phyloP scores from a whole-genome alignment of 2,329 filamentous ascomycete genomes.

The Epicoccum sorghinum region DNA sequence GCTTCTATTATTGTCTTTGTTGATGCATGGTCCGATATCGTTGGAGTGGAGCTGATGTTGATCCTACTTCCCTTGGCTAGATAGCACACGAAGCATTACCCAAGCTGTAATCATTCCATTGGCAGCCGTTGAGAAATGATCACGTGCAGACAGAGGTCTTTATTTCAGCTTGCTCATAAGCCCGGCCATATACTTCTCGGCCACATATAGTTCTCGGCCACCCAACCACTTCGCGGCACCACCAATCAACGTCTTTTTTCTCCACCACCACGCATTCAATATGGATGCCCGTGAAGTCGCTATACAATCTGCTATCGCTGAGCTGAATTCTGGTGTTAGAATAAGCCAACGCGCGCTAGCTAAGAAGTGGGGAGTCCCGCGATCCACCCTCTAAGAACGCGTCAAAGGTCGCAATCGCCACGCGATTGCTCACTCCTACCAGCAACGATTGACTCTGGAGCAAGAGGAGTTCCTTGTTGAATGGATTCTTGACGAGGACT shows the following conservation, averaged over 20 bases:
- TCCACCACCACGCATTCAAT: neutral
- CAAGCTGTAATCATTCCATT: no score
- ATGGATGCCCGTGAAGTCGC: neutral
- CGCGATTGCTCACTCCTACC: neutral
- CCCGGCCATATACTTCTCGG: no score
- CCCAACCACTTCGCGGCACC: no score
- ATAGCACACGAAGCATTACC: no score
- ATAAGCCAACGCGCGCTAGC: neutral
- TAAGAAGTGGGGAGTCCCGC: neutral
- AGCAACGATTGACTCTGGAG: neutral
- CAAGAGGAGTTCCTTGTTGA: neutral
- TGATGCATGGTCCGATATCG: no score
- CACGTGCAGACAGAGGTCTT: no score
- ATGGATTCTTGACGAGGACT: neutral
- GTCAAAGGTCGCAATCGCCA: neutral
- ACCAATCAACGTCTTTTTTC: neutral
- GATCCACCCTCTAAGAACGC: neutral
- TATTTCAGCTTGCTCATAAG: no score
- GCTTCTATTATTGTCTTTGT: no score
- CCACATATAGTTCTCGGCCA: no score
- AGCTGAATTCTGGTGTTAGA: neutral
- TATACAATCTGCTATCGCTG: neutral
- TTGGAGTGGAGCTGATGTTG: no score
- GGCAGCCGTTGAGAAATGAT: no score
- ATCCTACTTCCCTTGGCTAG: no score